phyloP scores from a whole-genome alignment of 257 asterid genomes.

The Scutellaria barbata region DNA sequence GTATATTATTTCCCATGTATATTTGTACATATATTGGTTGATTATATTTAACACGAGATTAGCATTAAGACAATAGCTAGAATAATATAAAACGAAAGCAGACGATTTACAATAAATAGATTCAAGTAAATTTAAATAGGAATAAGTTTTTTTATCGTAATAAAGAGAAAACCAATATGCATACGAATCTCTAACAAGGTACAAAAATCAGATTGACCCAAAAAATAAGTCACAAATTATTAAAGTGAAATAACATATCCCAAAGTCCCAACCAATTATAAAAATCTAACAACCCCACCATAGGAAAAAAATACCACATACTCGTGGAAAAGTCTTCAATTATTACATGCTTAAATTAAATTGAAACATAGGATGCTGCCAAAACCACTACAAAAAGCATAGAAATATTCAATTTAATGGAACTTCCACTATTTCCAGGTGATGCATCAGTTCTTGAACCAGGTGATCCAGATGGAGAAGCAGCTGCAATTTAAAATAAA shows the following conservation, averaged over 20 bases:
- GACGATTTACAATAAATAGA: too few relatives aligned
- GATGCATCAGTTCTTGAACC: conserved; percentile 39
- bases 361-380: conserved; percentile 31
- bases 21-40: too few relatives aligned
- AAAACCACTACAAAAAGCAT: conserved; percentile 23
- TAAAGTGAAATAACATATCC: conserved; percentile 16
- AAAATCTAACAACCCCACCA: not conserved
- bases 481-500: conserved; percentile 25
- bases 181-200: not conserved
- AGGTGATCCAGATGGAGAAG: conserved; percentile 42
- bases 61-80: too few relatives aligned
- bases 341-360: conserved; percentile 25
- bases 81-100: too few relatives aligned
- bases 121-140: not conserved
- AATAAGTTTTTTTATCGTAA: not conserved
- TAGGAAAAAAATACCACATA: too few relatives aligned
- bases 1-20: too few relatives aligned
- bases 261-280: not conserved
- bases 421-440: conserved; percentile 41
- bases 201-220: conserved; percentile 34
- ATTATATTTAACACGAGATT: too few relatives aligned
- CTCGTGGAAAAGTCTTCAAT: too few relatives aligned
- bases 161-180: not conserved
- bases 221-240: conserved; percentile 27
- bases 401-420: conserved; percentile 23